phyloP scores from a whole-genome alignment of 2,329 filamentous ascomycete species.

The Talaromyces pinophilus region DNA sequence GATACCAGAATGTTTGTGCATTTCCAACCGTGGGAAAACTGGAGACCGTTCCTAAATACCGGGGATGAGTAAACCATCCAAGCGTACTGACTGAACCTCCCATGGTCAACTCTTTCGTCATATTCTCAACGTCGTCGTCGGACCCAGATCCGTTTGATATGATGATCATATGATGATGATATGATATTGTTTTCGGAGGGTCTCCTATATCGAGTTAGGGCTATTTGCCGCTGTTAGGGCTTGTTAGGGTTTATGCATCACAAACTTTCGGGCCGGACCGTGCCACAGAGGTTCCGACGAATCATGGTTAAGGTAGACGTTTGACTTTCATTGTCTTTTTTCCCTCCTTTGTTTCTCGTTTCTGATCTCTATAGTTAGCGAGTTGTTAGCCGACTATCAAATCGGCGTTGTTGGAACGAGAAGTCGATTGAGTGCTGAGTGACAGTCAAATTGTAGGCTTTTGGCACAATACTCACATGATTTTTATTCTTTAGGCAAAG shows the following conservation, averaged over 20 bases:
- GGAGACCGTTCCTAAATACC: neutral
- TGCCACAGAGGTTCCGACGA: neutral
- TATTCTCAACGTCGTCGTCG: neutral
- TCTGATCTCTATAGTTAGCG: neutral
- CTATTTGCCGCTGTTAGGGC: neutral
- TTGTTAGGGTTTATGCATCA: neutral
- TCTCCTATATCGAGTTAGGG: neutral
- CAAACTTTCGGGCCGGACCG: conserved; percentile 5
- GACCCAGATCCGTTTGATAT: neutral
- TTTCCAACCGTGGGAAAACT: neutral
- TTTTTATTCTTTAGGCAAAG: neutral
- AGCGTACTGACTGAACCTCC: neutral
- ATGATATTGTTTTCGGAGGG: neutral
- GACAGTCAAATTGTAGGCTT: neutral
- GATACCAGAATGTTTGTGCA: neutral
- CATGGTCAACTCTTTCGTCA: neutral
- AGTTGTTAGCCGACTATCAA: neutral
- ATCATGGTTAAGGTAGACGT: neutral
- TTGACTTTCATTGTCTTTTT: neutral
- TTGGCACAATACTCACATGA: neutral
- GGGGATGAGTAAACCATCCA: neutral
- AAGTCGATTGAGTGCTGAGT: neutral
- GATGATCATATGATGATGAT: neutral
- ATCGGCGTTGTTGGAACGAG: neutral
- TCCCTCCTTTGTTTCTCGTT: neutral